phyloP scores from a whole-genome alignment of 2,329 filamentous ascomycete species.

The Stemphylium beticola region DNA sequence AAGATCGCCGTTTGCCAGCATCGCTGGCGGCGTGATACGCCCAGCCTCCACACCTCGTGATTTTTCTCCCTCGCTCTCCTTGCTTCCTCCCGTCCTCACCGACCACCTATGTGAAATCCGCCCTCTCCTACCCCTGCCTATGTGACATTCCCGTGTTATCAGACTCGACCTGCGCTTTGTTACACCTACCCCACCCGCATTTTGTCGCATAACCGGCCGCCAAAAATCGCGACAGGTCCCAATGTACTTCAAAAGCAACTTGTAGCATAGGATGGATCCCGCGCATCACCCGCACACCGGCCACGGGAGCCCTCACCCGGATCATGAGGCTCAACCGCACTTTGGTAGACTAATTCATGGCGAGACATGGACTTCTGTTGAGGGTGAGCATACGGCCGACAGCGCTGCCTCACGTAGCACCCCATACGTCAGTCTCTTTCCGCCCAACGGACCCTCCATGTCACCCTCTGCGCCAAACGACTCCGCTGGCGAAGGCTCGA shows the following conservation, averaged over 20 bases:
- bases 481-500: conserved; percentile 8
- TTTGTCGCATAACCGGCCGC: neutral
- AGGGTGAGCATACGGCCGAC: conserved; percentile 16
- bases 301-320: conserved; percentile 16
- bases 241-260: conserved; percentile 11
- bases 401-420: conserved; percentile 15
- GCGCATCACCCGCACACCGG: conserved; percentile 21
- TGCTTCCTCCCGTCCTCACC: conserved; percentile 3
- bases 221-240: conserved; percentile 4
- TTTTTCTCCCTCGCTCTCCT: neutral
- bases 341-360: conserved; percentile 7
- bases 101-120: neutral
- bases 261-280: conserved; percentile 23
- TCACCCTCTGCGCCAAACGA: conserved; percentile 21
- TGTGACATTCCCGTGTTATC: neutral
- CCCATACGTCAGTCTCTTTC: conserved; percentile 38
- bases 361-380: conserved; percentile 22
- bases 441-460: conserved; percentile 27
- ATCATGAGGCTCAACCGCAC: conserved; percentile 16
- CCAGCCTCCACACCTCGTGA: conserved; percentile 7
- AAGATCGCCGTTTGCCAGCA: conserved; percentile 18
- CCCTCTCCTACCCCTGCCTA: neutral
- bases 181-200: conserved; percentile 8
- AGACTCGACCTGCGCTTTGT: neutral
- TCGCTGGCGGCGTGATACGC: conserved; percentile 13